Evolutionary conservation across 179 eudicot species (phyloP), one percentile per base, ranked within the genome.

Genomic region (Pouteria campechiana): DNA sequence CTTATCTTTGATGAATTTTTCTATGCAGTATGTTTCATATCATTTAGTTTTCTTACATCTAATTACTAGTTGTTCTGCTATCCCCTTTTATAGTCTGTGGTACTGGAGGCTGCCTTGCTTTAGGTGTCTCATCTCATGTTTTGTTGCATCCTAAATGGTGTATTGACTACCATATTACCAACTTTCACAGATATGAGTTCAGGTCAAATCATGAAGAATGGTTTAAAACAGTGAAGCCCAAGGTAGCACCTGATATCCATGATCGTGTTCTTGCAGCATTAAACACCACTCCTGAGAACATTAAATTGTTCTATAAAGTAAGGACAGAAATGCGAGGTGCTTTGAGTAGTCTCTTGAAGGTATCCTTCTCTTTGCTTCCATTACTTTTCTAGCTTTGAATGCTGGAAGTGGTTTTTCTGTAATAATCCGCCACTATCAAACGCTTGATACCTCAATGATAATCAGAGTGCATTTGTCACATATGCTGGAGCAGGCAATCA

Each of bases 141-240:
- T 20, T 20, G 15, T 25, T 8, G 4, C 29, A 17, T 17, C 48
- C 15, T 15, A 32, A 34, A 37, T 28, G 38, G 11, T 49, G 12
- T 20, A 33, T 38, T 48, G 32, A 50, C 28, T 37, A 67, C 32
- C 31, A 21, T 46, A 63, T 64, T 60, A 55, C 40, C 32, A 31
- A 48, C 60, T 14, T 54, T 59, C 33, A 47, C 68, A 88, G 97
- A 55, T 73, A 83, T 37, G 97, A 88, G 59, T 88, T 84, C 52
- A 78, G 62, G 48, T 64, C 76, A 48, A 88, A 80, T 62, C 76
- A 83, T 55, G 82, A 67, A 65, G 94, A 78, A 44, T 88, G 97
- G 97, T 46, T 88, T 48, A 63, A 60, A 37, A 54, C 88, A 43
- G 64, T 55, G 32, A 75, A 75, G 57, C 94, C 79, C 33, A 83